Evolutionary conservation across 345 rosid genomes (phyloP).

Genomic region (Cardamine occulta): DNA sequence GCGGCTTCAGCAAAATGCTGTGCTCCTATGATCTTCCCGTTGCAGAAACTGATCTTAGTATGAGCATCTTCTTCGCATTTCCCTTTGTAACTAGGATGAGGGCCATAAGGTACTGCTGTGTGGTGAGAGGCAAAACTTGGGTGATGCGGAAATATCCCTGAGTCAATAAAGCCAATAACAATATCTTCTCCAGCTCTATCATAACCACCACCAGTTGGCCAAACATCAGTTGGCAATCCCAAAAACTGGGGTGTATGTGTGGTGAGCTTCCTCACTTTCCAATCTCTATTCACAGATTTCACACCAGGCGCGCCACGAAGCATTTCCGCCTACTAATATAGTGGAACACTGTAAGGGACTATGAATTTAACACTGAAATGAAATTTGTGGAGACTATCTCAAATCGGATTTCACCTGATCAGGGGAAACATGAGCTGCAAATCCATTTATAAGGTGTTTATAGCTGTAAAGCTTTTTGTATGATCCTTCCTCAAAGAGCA

Average conservation of each 20-base stretch:
- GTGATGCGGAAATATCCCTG: conserved; percentile 90
- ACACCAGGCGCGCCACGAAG: conserved; percentile 78
- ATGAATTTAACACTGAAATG: conserved; percentile 9
- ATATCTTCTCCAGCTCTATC: conserved; percentile 95
- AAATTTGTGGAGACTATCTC: not conserved
- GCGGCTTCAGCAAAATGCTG: conserved; percentile 99
- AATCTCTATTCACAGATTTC: conserved; percentile 87
- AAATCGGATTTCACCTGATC: conserved; percentile 73
- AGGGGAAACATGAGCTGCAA: conserved; percentile 82
- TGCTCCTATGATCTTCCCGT: conserved; percentile 98
- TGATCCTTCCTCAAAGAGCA: conserved; percentile 74
- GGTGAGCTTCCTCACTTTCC: conserved; percentile 95
- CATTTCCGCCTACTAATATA: conserved; percentile 86
- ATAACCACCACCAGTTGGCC: conserved; percentile 99
- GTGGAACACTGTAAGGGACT: conserved; percentile 53
- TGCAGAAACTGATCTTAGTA: conserved; percentile 71
- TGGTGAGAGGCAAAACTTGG: conserved; percentile 84
- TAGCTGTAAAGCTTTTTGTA: conserved; percentile 95
- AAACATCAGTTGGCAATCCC: conserved; percentile 97
- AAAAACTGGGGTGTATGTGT: conserved; percentile 97
- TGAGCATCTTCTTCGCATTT: conserved; percentile 88
- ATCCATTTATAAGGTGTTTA: conserved; percentile 92
- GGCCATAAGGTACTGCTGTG: conserved; percentile 75
- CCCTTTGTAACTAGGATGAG: conserved; percentile 85
- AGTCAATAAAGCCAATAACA: conserved; percentile 93